Conservation (phyloP, 805 yeast genomes). For the baker's yeast (Saccharomyces cerevisiae) region DNA sequence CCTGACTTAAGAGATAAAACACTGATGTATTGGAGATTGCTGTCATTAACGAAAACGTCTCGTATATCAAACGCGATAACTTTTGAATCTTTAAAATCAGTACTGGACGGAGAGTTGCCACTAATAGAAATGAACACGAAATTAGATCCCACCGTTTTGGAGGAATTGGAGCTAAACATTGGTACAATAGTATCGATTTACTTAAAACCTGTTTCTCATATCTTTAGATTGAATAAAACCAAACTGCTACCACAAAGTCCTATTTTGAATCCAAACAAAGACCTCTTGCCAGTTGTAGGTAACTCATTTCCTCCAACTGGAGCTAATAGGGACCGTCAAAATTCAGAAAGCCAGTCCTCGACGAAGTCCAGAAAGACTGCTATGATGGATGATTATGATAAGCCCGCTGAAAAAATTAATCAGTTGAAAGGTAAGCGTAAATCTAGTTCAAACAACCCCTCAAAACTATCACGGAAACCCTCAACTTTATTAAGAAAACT, state of each 20-base stretch:
- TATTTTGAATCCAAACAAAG: conserved; percentile 32
- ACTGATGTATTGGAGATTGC: conserved; percentile 73
- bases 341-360: neutral
- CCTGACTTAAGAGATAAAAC: conserved; percentile 88
- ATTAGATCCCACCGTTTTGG: conserved; percentile 60
- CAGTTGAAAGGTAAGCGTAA: conserved; percentile 30
- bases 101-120: conserved; percentile 59
- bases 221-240: conserved; percentile 57
- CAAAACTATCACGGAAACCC: conserved; percentile 29
- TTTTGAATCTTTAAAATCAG: conserved; percentile 36
- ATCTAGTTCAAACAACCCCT: conserved; percentile 22
- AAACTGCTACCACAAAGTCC: conserved; percentile 44
- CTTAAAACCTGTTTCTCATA: conserved; percentile 72
- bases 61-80: conserved; percentile 29
- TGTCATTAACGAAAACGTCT: conserved; percentile 34
- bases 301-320: neutral
- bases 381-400: conserved; percentile 34
- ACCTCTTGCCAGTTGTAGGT: conserved; percentile 1
- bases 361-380: conserved; percentile 2
- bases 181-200: conserved; percentile 81
- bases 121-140: conserved; percentile 60
- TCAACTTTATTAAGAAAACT: conserved; percentile 31
- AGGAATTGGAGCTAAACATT: conserved; percentile 73
- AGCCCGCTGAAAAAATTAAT: conserved; percentile 33
- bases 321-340: neutral